Evolutionary conservation across 495 filamentous ascomycete species (phyloP).

Genomic region (Jackrogersella multiformis): DNA sequence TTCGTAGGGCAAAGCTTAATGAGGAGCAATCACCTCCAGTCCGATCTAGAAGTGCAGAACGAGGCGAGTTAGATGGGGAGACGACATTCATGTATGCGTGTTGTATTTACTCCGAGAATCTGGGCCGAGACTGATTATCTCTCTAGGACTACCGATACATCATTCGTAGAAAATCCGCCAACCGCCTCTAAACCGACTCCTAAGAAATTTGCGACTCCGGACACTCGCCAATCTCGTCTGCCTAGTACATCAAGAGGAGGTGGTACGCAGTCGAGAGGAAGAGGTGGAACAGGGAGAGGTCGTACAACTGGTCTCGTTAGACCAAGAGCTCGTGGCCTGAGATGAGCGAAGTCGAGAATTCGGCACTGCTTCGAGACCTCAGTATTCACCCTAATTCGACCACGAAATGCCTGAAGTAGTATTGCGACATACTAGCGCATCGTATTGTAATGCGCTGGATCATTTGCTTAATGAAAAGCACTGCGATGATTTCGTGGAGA

Average conservation of each 20-base stretch:
- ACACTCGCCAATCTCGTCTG: conserved; percentile 52
- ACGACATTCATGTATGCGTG: conserved; percentile 84
- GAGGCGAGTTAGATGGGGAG: conserved; percentile 62
- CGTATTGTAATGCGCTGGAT: not conserved
- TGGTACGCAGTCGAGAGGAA: conserved; percentile 46
- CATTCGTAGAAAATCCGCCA: conserved; percentile 89
- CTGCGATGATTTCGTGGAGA: not conserved
- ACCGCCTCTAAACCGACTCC: conserved; percentile 72
- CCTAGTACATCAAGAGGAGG: conserved; percentile 54
- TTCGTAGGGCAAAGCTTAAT: conserved; percentile 67
- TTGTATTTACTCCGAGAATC: conserved; percentile 1
- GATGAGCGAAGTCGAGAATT: conserved; percentile 31
- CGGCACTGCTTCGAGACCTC: not conserved
- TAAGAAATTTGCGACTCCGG: conserved; percentile 68
- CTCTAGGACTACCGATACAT: conserved; percentile 88
- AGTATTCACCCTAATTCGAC: not conserved
- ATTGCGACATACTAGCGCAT: not conserved
- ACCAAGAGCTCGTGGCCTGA: conserved; percentile 45
- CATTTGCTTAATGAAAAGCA: not conserved
- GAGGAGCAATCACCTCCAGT: conserved; percentile 52
- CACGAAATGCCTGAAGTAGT: not conserved
- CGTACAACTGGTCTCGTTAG: conserved; percentile 43
- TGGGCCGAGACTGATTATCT: conserved; percentile 38
- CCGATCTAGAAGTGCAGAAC: conserved; percentile 45
- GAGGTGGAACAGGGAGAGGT: conserved; percentile 40